Evolutionary conservation across 2,329 filamentous ascomycete genomes (phyloP), one percentile per base, ranked within the genome.

Genomic region (Bipolaris bicolor): DNA sequence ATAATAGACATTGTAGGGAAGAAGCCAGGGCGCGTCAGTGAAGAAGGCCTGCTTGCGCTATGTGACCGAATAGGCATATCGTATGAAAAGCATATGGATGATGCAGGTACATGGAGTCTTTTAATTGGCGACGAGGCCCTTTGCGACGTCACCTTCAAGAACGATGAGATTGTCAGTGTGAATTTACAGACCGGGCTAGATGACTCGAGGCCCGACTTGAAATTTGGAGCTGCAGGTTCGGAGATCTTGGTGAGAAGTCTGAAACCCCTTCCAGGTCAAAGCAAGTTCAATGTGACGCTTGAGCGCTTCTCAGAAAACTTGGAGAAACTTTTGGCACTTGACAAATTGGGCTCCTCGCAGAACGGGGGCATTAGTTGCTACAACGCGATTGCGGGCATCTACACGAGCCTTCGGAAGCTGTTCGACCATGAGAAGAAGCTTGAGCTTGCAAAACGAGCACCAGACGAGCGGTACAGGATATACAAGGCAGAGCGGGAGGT

Each of bases 381-480:
- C 71, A 89, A 92, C 71, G 91, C 91, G 0, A 81, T 94, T 43
- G 86, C 86, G 3, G 90, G 90, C 3, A 81, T 96, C 5, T 91
- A 89, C 72, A 84, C 84, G 55, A 90, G 89, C 68, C 78, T 95
- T 58, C 81, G 83, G 57, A 87, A 82, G 64, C 78, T 96, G n/a
- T 86, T 90, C 68, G 80, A 86, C 44, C 89, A 90, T 81, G 90
- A 95, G 70, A 78, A 88, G 58, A 81, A 84, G 54, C 63, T 71
- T 49, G 71, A 74, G 10, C 60, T 75, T 22, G 68, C 70, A 1
- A 45, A 74, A 2, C 50, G 75, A 10, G 67, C 67, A 5, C 68
- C 67, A 1, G 62, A 69, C 22, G 82, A 80, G 64, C 74, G 79
- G 5, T 54, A 69, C 31, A 61, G 64, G 1, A 81, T 84, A 29